Conservation (phyloP, 2,329 filamentous ascomycete species). For the Geosmithia putterillii region DNA sequence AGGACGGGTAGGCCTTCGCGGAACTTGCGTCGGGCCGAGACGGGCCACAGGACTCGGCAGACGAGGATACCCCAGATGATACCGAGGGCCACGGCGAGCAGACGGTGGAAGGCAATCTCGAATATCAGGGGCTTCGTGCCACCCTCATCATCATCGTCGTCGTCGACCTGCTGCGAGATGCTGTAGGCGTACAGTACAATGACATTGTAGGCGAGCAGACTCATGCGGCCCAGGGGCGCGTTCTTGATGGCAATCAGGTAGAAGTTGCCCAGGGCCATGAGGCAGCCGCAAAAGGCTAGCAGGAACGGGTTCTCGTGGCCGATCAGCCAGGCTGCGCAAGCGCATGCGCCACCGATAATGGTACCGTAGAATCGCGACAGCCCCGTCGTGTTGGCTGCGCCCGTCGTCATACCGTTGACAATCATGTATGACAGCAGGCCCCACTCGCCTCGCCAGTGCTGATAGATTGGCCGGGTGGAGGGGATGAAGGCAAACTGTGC, state of each 20-base stretch:
- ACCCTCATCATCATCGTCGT: slow-evolving; percentile 81
- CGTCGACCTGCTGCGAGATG: slow-evolving; percentile 64
- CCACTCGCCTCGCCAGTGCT: slow-evolving; percentile 92
- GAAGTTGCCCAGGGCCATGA: slow-evolving; percentile 73
- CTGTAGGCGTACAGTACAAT: slow-evolving; percentile 91
- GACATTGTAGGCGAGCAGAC: slow-evolving; percentile 91
- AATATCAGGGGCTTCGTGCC: slow-evolving; percentile 73
- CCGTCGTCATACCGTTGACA: slow-evolving; percentile 95
- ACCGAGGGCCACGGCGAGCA: slow-evolving; percentile 73
- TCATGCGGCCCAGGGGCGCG: slow-evolving; percentile 84
- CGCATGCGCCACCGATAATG: slow-evolving; percentile 63
- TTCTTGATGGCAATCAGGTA: slow-evolving; percentile 83
- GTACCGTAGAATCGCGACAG: slow-evolving; percentile 80
- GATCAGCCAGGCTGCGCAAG: slow-evolving; percentile 66
- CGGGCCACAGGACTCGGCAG: slow-evolving; percentile 85
- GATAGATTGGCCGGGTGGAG: slow-evolving; percentile 65
- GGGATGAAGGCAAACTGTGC: slow-evolving; percentile 80
- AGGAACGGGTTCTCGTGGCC: slow-evolving; percentile 61
- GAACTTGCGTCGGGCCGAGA: slow-evolving; percentile 77
- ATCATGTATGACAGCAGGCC: slow-evolving; percentile 95
- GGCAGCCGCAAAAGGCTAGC: slow-evolving; percentile 70
- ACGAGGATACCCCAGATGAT: slow-evolving; percentile 88
- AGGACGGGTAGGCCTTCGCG: slow-evolving; percentile 82
- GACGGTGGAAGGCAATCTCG: slow-evolving; percentile 78
- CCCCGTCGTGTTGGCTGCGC: slow-evolving; percentile 87